Evolutionary conservation across 2,329 filamentous ascomycete species (phyloP).

Genomic region (Apiospora malaysiana): DNA sequence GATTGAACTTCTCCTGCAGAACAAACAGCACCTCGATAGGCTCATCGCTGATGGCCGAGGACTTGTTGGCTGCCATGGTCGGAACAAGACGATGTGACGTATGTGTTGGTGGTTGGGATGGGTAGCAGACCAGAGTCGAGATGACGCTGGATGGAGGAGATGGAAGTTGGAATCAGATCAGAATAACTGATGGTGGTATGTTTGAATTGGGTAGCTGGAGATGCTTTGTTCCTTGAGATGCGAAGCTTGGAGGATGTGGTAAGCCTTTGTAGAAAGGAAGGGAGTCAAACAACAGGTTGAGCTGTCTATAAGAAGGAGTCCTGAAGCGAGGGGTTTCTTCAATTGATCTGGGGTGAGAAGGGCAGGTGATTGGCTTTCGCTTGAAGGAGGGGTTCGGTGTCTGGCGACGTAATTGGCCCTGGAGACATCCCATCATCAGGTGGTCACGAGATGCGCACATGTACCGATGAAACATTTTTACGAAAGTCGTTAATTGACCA

Average conservation of each 20-base stretch:
- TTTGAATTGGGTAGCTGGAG: neutral
- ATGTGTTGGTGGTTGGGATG: neutral
- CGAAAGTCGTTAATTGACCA: neutral
- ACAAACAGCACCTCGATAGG: conserved; percentile 66
- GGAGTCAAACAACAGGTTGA: conserved; percentile 10
- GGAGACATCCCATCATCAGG: conserved; percentile 14
- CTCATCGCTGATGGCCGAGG: conserved; percentile 63
- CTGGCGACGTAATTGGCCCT: conserved; percentile 19
- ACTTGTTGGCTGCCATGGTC: conserved; percentile 48
- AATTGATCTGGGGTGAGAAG: conserved; percentile 14
- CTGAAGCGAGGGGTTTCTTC: conserved; percentile 16
- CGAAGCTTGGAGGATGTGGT: conserved; percentile 8
- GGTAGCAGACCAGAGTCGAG: neutral
- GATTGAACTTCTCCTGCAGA: conserved; percentile 64
- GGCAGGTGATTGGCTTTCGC: conserved; percentile 12
- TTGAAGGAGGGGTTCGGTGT: conserved; percentile 13
- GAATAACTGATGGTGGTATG: neutral
- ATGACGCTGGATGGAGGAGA: conserved; percentile 4
- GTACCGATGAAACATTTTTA: conserved; percentile 18
- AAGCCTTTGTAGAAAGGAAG: conserved; percentile 8
- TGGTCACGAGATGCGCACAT: conserved; percentile 14
- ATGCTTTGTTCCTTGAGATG: conserved; percentile 7
- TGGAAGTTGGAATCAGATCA: neutral
- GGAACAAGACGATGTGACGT: neutral
- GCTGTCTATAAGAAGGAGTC: neutral